Evolutionary conservation across 1,284 basidiomycete species (phyloP).

Genomic region (Schizophyllum amplum): DNA sequence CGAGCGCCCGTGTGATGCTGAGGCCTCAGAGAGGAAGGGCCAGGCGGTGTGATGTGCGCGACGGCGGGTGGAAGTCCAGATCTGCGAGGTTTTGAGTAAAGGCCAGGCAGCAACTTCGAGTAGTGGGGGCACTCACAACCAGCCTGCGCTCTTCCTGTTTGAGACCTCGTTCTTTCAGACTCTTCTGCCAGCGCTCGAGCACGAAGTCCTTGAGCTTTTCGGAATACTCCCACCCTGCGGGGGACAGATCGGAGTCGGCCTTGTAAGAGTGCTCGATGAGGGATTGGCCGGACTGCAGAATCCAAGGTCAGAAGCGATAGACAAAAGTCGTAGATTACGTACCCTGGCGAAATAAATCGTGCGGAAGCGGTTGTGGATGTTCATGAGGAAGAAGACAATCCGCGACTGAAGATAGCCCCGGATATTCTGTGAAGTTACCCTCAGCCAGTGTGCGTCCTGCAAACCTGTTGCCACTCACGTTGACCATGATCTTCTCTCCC

Average conservation of each 20-base stretch:
- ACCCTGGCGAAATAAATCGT: conserved; percentile 93
- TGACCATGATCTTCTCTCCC: conserved; percentile 89
- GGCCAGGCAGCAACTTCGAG: background rate
- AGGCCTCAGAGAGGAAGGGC: conserved; percentile 67
- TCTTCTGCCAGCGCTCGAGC: conserved; percentile 63
- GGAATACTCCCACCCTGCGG: conserved; percentile 93
- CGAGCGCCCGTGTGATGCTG: background rate
- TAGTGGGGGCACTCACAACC: conserved; percentile 44
- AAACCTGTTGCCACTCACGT: conserved; percentile 47
- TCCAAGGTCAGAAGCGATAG: conserved; percentile 1
- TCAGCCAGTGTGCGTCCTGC: no score
- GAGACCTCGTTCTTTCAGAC: conserved; percentile 59
- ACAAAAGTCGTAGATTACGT: conserved; percentile 19
- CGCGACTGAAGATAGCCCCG: conserved; percentile 85
- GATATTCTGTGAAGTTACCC: conserved; percentile 81
- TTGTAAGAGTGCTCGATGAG: conserved; percentile 98
- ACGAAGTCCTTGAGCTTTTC: conserved; percentile 83
- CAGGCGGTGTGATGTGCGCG: conserved; percentile 93
- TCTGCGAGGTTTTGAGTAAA: conserved; percentile 34
- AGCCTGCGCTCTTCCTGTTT: conserved; percentile 61
- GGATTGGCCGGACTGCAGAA: conserved; percentile 77
- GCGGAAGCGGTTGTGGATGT: conserved; percentile 88
- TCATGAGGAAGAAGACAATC: conserved; percentile 97
- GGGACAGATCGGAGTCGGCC: conserved; percentile 94
- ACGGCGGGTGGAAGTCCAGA: conserved; percentile 94